A percentile compares a stretch with the other conserved stretches of the same genome.
These are phyloP conservation scores for Irpex sp. DNA, from an alignment of 1,284 basidiomycete genomes.

Conservation along the genomic window DNA sequence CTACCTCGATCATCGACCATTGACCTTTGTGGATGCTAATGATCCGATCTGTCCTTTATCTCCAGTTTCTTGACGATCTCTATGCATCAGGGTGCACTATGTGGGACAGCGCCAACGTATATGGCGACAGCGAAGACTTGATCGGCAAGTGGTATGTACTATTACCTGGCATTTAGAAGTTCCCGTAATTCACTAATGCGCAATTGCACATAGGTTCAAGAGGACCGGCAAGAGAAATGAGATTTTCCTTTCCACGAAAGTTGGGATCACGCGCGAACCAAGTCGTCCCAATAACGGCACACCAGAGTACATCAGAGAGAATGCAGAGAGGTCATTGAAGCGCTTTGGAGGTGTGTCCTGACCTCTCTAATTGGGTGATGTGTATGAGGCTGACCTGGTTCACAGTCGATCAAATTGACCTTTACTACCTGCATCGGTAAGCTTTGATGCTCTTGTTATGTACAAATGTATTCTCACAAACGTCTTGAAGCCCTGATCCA, in stretches of 20 bases:
- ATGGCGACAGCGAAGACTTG: conserved; percentile 23
- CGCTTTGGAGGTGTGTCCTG: conserved; percentile 20
- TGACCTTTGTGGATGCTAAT: not conserved
- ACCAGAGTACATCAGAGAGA: conserved; percentile 27
- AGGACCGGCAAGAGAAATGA: conserved; percentile 34
- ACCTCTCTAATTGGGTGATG: not conserved
- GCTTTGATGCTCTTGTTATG: not conserved
- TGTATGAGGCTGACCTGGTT: not conserved
- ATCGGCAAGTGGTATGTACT: conserved; percentile 24
- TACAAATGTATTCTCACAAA: too few relatives aligned
- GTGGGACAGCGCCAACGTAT: conserved; percentile 30
- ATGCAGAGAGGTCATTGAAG: conserved; percentile 32
- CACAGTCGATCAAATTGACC: conserved; percentile 31
- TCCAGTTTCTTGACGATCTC: conserved; percentile 20
- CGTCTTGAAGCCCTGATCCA: conserved; percentile 17
- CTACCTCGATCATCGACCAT: not conserved
- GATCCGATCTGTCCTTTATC: not conserved
- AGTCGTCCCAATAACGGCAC: conserved; percentile 15
- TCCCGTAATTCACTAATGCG: not conserved
- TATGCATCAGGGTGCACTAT: conserved; percentile 20
- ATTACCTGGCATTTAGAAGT: not conserved
- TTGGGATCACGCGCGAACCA: conserved; percentile 22
- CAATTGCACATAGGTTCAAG: conserved; percentile 29
- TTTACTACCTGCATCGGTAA: conserved; percentile 35
- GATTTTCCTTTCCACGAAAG: conserved; percentile 47